phyloP scores from a whole-genome alignment of 169 alveolate species.

The Plasmodium gallinaceum region DNA sequence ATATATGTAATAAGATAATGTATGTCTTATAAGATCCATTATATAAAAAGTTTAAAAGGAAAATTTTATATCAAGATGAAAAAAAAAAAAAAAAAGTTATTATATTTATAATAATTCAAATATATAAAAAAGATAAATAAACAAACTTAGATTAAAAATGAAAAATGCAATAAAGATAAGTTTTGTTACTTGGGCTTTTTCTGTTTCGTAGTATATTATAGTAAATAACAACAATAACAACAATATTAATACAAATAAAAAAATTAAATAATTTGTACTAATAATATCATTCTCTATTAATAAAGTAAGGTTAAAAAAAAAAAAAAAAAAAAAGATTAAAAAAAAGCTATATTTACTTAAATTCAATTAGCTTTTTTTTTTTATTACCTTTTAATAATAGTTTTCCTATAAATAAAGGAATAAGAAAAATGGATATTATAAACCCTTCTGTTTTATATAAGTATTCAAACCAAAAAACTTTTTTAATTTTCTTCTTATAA shows the following conservation, averaged over 20 bases:
- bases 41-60: background rate
- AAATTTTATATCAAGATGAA: background rate
- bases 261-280: conserved; percentile 22
- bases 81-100: too few species aligned
- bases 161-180: too few species aligned
- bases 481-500: conserved; percentile 22
- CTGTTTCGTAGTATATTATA: conserved; percentile 26
- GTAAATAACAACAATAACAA: conserved; percentile 21
- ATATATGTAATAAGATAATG: background rate
- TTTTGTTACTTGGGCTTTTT: conserved; percentile 42
- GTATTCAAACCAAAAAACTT: conserved; percentile 22
- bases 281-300: conserved; percentile 34
- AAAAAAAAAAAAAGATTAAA: background rate
- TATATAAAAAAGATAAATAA: background rate
- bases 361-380: background rate
- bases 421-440: conserved; percentile 18
- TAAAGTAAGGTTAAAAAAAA: background rate
- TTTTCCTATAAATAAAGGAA: conserved; percentile 16
- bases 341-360: background rate
- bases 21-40: background rate
- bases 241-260: conserved; percentile 20
- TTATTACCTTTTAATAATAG: conserved; percentile 23
- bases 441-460: conserved; percentile 41
- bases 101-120: background rate
- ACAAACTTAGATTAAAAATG: background rate